Percentiles rank a stretch among this genome's conserved stretches.
Evolutionary conservation across 2,329 filamentous ascomycete genomes (phyloP).

Genomic region (Nothopassalora personata): DNA sequence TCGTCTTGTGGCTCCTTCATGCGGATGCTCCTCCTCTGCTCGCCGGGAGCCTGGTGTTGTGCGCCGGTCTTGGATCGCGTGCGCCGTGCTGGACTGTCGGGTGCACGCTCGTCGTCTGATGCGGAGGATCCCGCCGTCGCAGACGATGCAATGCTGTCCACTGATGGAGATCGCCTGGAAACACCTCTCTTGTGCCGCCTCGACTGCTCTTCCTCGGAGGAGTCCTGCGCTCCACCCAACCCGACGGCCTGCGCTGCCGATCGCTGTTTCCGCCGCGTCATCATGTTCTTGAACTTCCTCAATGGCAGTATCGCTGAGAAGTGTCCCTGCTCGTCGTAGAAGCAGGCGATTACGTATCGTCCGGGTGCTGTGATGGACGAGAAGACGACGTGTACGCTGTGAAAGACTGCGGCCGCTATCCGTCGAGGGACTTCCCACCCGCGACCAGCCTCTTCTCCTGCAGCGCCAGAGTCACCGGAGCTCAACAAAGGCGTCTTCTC

Average conservation of each 20-base stretch:
- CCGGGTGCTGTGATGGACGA: slow-evolving; percentile 74
- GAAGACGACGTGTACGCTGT: slow-evolving; percentile 71
- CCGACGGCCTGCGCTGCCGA: slow-evolving; percentile 26
- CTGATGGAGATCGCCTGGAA: slow-evolving; percentile 37
- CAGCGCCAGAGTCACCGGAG: slow-evolving; percentile 13
- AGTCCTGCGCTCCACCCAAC: slow-evolving; percentile 28
- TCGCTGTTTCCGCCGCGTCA: slow-evolving; percentile 39
- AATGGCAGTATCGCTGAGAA: slow-evolving; percentile 76
- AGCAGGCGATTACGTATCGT: slow-evolving; percentile 73
- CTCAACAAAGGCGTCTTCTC: slow-evolving; percentile 67
- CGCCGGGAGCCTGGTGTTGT: slow-evolving; percentile 47
- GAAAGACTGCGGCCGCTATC: slow-evolving; percentile 66
- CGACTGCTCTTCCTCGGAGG: slow-evolving; percentile 28
- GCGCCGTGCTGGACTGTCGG: slow-evolving; percentile 47
- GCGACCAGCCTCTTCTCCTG: slow-evolving; percentile 6
- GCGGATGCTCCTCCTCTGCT: slow-evolving; percentile 72
- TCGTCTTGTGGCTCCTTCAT: slow-evolving; percentile 87
- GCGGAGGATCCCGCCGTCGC: slow-evolving; percentile 63
- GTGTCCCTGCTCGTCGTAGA: slow-evolving; percentile 72
- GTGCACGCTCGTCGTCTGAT: slow-evolving; percentile 47
- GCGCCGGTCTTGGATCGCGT: slow-evolving; percentile 58
- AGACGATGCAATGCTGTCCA: slow-evolving; percentile 32
- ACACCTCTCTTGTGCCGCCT: slow-evolving; percentile 28
- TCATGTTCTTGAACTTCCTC: slow-evolving; percentile 52
- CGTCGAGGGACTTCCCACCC: slow-evolving; percentile 41